A percentile compares a stretch with the other conserved stretches of the same genome.
Evolutionary conservation across 495 filamentous ascomycete species (phyloP).

Genomic region (Xylaria sp.): DNA sequence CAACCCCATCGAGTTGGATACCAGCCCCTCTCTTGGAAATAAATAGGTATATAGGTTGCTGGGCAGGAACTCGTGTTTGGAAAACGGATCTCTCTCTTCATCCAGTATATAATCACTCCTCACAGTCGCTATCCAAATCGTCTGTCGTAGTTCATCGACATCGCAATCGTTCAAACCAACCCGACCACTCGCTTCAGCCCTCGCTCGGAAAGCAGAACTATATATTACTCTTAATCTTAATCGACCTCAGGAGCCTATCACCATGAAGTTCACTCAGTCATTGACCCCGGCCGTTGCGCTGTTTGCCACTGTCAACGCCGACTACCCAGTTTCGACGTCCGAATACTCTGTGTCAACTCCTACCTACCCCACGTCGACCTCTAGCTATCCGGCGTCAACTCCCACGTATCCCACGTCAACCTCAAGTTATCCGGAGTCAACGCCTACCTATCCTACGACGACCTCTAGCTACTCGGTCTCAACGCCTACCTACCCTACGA

Average conservation of each 20-base stretch:
- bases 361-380: conserved; percentile 4
- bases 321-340: conserved; percentile 26
- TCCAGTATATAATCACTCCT: conserved; percentile 35
- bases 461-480: conserved; percentile 4
- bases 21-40: neutral
- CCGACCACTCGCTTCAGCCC: conserved; percentile 34
- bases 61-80: conserved; percentile 26
- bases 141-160: conserved; percentile 35
- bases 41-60: conserved; percentile 36
- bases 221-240: conserved; percentile 28
- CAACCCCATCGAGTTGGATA: neutral
- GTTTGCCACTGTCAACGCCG: conserved; percentile 41
- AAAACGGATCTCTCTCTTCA: conserved; percentile 19
- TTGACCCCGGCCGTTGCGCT: conserved; percentile 46
- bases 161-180: conserved; percentile 38
- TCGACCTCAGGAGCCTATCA: conserved; percentile 31
- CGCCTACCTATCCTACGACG: conserved; percentile 4
- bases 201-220: conserved; percentile 25
- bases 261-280: conserved; percentile 47
- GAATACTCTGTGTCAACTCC: conserved; percentile 24
- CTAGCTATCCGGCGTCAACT: conserved; percentile 5
- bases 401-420: conserved; percentile 13
- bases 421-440: neutral
- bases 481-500: conserved; percentile 1
- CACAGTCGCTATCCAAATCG: conserved; percentile 37